These are phyloP conservation scores for Puccinia coronata DNA, from an alignment of 1,284 basidiomycete species.

Conservation along the genomic window DNA sequence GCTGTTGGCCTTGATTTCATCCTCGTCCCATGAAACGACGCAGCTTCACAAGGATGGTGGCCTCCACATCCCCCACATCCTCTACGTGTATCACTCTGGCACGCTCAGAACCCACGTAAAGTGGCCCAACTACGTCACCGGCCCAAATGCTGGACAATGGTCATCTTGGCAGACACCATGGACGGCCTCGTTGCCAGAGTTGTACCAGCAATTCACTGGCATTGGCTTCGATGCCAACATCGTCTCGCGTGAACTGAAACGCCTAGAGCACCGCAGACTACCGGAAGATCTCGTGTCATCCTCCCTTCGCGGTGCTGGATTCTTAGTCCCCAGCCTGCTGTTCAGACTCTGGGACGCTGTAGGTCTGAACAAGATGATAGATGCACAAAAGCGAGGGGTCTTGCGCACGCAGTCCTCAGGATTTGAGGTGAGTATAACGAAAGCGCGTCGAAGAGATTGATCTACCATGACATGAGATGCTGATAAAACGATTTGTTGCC, in stretches of 20 bases:
- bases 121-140: not conserved
- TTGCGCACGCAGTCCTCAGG: constrained; percentile 7
- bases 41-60: constrained; percentile 9
- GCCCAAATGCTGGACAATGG: constrained; percentile 6
- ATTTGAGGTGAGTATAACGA: constrained; percentile 23
- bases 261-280: constrained; percentile 9
- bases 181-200: not conserved
- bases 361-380: constrained; percentile 9
- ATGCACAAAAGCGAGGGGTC: not conserved
- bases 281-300: not conserved
- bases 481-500: not conserved
- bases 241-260: not conserved
- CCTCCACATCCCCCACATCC: constrained; percentile 13
- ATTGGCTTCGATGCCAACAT: constrained; percentile 23
- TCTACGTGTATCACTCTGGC: constrained; percentile 26
- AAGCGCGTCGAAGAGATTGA: not conserved
- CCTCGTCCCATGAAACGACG: not conserved
- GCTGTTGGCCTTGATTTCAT: constrained; percentile 11
- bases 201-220: constrained; percentile 9
- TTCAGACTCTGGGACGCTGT: constrained; percentile 43
- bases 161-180: constrained; percentile 3
- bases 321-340: constrained; percentile 11
- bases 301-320: not conserved
- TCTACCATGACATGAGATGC: not conserved
- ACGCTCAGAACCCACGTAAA: constrained; percentile 21